phyloP scores from a whole-genome alignment of 202 grass and related monocot genomes.

The Miscanthus sacchariflorus region DNA sequence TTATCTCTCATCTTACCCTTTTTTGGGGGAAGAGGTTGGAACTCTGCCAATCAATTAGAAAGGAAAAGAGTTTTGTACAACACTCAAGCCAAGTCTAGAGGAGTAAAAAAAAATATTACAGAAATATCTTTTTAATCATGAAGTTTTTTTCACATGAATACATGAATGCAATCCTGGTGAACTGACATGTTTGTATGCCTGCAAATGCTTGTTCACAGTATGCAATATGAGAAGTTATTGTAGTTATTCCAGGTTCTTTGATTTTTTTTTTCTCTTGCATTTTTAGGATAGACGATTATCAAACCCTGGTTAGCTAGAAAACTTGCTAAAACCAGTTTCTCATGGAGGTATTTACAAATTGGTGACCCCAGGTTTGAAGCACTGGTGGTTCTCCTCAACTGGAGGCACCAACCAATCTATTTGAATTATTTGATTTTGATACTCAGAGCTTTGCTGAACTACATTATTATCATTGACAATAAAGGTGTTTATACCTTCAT shows the following conservation, averaged over 20 bases:
- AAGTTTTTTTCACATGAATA: neutral
- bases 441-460: neutral
- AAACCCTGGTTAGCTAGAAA: neutral
- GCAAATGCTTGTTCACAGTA: neutral
- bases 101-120: neutral
- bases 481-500: neutral
- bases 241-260: neutral
- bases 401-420: neutral
- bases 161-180: neutral
- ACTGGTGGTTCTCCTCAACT: neutral
- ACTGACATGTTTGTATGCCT: neutral
- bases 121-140: neutral
- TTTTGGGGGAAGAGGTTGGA: neutral
- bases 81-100: neutral
- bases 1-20: neutral
- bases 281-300: neutral
- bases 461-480: neutral
- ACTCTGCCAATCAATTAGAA: neutral
- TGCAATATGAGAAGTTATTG: neutral
- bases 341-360: neutral
- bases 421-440: neutral
- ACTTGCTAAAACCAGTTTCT: neutral
- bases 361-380: neutral
- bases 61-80: slow-evolving; percentile 12
- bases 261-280: neutral